Base-by-base conservation (phyloP, 495 filamentous ascomycete species). In the Talaromyces trachyspermus region DNA sequence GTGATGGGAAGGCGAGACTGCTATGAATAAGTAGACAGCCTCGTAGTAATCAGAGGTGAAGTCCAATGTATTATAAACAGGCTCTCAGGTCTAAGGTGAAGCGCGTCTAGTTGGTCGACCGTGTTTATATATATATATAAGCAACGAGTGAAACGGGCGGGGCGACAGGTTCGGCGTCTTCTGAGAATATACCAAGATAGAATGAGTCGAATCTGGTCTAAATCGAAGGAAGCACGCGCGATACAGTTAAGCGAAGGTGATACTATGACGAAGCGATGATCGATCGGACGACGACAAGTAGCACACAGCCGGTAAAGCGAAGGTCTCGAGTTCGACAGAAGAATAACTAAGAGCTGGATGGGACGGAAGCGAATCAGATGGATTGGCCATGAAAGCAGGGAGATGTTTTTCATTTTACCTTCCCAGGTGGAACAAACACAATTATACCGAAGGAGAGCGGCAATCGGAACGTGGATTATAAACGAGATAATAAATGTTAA, bases 401-500 rank as follows among this genome's bases (percentile, higher is more conserved):
- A n/a, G 35, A 19, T 8, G 35, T 37, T 37, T 15, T 38, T 22
- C 22, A 38, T 19, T 19, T 38, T 38, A n/a, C n/a, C n/a, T 38
- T 19, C 35, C 35, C 17, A 42, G 39, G 26, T 42, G 8, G 22
- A 42, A 42, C 23, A 11, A 42, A 24, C 11, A 24, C 20, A 26
- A 25, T 24, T 42, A 42, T 24, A 42, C 39, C 39, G 23, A 42
- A 26, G 20, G 39, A 42, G 39, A 22, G 37, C 9, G 18, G 37
- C 9, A 20, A 20, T 24, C 33, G 33, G 33, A 17, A 36, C 14
- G 15, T 36, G 33, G 37, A 40, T 24, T 40, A 53, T 49, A 61
- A 53, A 60, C 56, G 54, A 63, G 63, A 59, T 50, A 57, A 66
- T 58, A 59, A 52, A 42, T 54, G 60, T 60, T 54, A 57, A 60